Evolutionary conservation across 164 flowering plant species (phyloP).

Genomic region (Euptelea pleiosperma): DNA sequence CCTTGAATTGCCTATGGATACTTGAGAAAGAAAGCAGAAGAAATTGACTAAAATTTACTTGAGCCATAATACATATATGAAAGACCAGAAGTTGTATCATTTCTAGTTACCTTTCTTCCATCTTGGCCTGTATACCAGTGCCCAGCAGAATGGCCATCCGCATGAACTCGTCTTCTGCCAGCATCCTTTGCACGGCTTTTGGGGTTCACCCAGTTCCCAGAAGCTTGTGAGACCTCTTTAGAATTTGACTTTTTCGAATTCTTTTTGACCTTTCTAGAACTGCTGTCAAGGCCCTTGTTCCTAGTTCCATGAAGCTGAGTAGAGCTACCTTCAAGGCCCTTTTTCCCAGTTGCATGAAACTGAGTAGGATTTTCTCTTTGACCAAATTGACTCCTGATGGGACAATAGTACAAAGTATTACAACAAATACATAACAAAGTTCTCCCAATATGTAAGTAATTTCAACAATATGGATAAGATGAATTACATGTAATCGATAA

Average conservation of each 20-base stretch:
- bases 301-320: too few relatives aligned
- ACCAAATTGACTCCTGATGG: slow-evolving; percentile 67
- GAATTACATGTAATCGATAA: slow-evolving; percentile 70
- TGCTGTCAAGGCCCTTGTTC: slow-evolving; percentile 18
- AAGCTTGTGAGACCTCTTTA: slow-evolving; percentile 29
- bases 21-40: neutral
- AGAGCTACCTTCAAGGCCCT: slow-evolving; percentile 16
- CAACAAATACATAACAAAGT: neutral
- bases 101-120: slow-evolving; percentile 59
- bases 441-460: neutral
- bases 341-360: slow-evolving; percentile 17
- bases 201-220: slow-evolving; percentile 64
- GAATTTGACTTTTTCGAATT: slow-evolving; percentile 29
- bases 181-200: slow-evolving; percentile 47
- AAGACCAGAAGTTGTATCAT: neutral
- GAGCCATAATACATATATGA: neutral
- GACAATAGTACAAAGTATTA: slow-evolving; percentile 7
- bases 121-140: slow-evolving; percentile 65
- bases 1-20: too few relatives aligned
- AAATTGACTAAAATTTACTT: neutral
- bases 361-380: slow-evolving; percentile 33
- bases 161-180: slow-evolving; percentile 63
- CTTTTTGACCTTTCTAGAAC: slow-evolving; percentile 32
- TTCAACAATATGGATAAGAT: neutral
- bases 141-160: slow-evolving; percentile 49